phyloP scores from a whole-genome alignment of 257 asterid genomes.

The Eustoma russellianum region DNA sequence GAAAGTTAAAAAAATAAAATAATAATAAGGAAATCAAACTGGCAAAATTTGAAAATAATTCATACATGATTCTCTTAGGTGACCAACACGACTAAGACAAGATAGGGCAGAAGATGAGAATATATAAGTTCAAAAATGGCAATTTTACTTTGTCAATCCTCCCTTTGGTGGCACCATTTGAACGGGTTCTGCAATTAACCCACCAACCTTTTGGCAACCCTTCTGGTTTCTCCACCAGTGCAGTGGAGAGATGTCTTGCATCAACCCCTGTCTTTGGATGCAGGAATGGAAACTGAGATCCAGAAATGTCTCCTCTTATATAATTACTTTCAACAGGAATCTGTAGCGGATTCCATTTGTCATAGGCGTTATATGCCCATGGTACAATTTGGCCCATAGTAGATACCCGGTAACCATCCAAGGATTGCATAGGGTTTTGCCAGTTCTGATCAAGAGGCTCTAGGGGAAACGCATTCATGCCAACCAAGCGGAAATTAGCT shows the following conservation, averaged over 20 bases:
- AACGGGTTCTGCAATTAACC: background rate
- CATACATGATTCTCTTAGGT: background rate
- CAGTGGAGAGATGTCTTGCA: background rate
- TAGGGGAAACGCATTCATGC: no score
- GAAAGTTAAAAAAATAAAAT: background rate
- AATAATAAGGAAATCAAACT: background rate
- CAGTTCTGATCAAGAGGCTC: no score
- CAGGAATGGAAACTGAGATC: no score
- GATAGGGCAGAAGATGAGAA: background rate
- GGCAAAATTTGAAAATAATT: background rate
- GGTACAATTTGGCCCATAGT: background rate
- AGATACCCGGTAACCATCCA: background rate
- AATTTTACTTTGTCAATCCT: slow-evolving; percentile 6
- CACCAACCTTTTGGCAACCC: slow-evolving; percentile 9
- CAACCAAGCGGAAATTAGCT: no score
- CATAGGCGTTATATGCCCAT: no score
- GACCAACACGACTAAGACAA: background rate
- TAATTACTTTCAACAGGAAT: no score
- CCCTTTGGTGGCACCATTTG: background rate
- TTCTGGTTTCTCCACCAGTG: slow-evolving; percentile 2
- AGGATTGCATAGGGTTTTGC: no score
- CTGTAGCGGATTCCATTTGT: no score
- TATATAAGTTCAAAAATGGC: background rate
- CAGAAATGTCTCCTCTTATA: no score
- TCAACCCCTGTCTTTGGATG: background rate